Conservation (phyloP, 352 stramenopile species). For the Pythium pyrilobum region DNA sequence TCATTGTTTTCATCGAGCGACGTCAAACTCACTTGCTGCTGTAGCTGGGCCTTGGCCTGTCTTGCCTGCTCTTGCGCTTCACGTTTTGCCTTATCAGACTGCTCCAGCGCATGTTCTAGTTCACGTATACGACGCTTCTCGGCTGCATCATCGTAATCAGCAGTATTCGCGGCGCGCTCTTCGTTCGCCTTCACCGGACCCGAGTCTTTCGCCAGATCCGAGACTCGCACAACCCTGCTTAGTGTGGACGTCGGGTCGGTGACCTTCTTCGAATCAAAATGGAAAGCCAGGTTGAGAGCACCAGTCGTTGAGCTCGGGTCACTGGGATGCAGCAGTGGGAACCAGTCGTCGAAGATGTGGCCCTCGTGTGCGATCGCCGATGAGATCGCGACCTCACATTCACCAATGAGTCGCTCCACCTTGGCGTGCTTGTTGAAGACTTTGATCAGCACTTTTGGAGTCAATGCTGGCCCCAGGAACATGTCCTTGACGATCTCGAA, state of each 20-base stretch:
- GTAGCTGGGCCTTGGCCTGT: conserved; percentile 35
- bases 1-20: conserved; percentile 27
- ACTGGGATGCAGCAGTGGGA: conserved; percentile 36
- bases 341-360: conserved; percentile 63
- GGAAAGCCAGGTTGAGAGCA: conserved; percentile 41
- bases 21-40: conserved; percentile 22
- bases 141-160: not conserved
- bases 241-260: not conserved
- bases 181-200: conserved; percentile 6
- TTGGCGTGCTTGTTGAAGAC: conserved; percentile 73
- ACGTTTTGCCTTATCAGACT: conserved; percentile 31
- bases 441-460: conserved; percentile 56
- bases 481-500: conserved; percentile 40
- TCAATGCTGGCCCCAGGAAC: conserved; percentile 51
- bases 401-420: conserved; percentile 59
- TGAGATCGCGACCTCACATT: conserved; percentile 67
- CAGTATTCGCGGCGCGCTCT: not conserved
- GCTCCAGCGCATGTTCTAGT: conserved; percentile 13
- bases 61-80: conserved; percentile 51
- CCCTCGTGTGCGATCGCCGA: conserved; percentile 71
- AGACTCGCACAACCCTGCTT: not conserved
- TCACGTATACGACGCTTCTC: conserved; percentile 9
- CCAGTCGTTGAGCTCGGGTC: conserved; percentile 20
- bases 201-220: not conserved
- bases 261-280: conserved; percentile 48